Evolutionary conservation across 352 stramenopile species (phyloP), one percentile per base, ranked within the genome.

Genomic region (Pythium aristosporum): DNA sequence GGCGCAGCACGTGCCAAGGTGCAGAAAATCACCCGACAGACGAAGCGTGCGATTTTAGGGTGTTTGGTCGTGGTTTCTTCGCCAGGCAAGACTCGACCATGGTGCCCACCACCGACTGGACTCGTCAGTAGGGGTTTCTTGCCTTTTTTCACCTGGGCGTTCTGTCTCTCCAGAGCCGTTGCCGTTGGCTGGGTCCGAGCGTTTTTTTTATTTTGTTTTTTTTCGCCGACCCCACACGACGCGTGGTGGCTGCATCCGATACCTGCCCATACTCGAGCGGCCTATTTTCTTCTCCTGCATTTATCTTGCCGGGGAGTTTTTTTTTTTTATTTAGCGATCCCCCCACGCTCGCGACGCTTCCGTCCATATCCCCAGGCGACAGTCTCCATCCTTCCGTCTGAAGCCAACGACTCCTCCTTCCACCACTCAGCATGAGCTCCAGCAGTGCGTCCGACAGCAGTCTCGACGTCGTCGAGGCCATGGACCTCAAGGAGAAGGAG

Each of bases 401-500:
- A 10, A 58, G 37, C 32, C 2, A 30, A 57, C 18, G 13, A 37
- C 20, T 21, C 20, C 41, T 25, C 20, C 28, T 16, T 16, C 44
- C 10, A 21, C 21, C 13, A 42, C 37, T 42, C 25, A 54, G 47
- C 20, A 62, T 54, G 47, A 70, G 36, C 25, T 15, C 49, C 47
- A 46, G 39, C 44, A 23, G 16, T 43, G 54, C 54, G 44, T 66
- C 21, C 30, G 53, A 60, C 47, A 39, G 20, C 48, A 15, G 11
- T n/a, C 13, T 39, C 9, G 44, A 61, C 34, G 25, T 67, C 9
- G 50, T 63, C 23, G 67, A 81, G 9, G 57, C 49, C 37, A 80
- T 90, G 72, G 79, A 62, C 53, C 60, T 77, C 49, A 83, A 78
- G 53, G 82, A 92, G 47, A 77, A 79, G 42, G 82, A 90, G 58